A percentile compares a stretch with the other conserved stretches of the same genome.
These are phyloP conservation scores for Candida ulmi DNA, from an alignment of 805 yeast genomes.

Conservation along the genomic window DNA sequence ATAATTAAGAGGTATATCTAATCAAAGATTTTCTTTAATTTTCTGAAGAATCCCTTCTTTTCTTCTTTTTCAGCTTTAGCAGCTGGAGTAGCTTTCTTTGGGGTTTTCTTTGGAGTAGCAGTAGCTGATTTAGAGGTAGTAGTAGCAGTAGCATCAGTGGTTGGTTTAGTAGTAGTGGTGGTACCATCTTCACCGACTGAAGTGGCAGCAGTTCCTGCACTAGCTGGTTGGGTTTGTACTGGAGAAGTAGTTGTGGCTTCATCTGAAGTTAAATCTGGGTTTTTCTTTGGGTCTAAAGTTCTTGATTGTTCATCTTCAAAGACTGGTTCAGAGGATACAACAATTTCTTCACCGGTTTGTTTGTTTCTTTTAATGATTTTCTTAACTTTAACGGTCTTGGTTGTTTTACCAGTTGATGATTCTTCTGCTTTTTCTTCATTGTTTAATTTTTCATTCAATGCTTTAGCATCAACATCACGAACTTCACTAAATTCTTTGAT, in stretches of 20 bases:
- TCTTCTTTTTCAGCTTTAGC: conserved; percentile 17
- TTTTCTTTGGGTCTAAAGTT: conserved; percentile 15
- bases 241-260: conserved; percentile 1
- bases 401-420: too few relatives aligned
- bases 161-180: conserved; percentile 1
- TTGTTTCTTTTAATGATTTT: conserved; percentile 34
- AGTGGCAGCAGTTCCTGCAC: conserved; percentile 12
- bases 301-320: conserved; percentile 14
- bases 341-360: conserved; percentile 34
- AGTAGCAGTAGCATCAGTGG: conserved; percentile 4
- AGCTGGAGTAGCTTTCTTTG: conserved; percentile 1
- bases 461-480: conserved; percentile 49
- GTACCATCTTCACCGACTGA: conserved; percentile 3
- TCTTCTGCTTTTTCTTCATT: conserved; percentile 8
- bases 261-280: background rate
- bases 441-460: conserved; percentile 43
- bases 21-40: conserved; percentile 16
- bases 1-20: background rate
- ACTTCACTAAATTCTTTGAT: conserved; percentile 61
- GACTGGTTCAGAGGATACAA: conserved; percentile 27
- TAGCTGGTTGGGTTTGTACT: conserved; percentile 4
- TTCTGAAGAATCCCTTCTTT: conserved; percentile 19
- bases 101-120: conserved; percentile 11
- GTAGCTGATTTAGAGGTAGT: conserved; percentile 2
- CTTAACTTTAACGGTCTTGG: conserved; percentile 29